A percentile compares a stretch with the other conserved stretches of the same genome.
Conservation (phyloP, 345 rosid genomes). For the Aquilaria sinensis region DNA sequence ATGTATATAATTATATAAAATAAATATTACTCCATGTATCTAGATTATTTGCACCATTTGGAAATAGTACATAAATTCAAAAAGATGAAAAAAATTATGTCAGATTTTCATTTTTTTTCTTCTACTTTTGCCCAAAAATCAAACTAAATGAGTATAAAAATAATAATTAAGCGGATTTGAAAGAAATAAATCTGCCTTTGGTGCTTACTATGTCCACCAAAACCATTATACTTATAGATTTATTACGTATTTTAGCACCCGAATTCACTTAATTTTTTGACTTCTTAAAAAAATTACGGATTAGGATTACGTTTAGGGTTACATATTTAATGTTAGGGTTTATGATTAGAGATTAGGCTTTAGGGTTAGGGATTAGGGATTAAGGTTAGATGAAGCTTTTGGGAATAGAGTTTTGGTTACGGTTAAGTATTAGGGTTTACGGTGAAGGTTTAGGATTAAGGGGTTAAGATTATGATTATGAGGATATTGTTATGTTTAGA, state of each 20-base stretch:
- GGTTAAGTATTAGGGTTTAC: slow-evolving; percentile 22
- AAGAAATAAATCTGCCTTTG: not conserved
- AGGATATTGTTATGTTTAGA: slow-evolving; percentile 4
- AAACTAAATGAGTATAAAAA: too few species aligned
- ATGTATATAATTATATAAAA: too few species aligned
- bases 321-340: not conserved
- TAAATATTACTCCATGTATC: too few species aligned
- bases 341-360: not conserved
- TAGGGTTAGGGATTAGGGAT: slow-evolving; percentile 6
- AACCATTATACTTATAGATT: too few species aligned
- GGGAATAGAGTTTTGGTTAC: slow-evolving; percentile 20
- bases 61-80: too few species aligned
- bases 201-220: not conserved
- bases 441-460: not conserved
- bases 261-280: not conserved
- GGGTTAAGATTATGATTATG: too few species aligned
- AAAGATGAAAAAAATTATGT: too few species aligned
- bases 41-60: too few species aligned
- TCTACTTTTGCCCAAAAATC: too few species aligned
- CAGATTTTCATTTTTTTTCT: too few species aligned
- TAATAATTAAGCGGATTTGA: not conserved
- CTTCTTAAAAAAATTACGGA: not conserved
- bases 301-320: not conserved
- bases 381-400: slow-evolving; percentile 3
- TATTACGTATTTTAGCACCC: too few species aligned